Evolutionary conservation across 768 basidiomycete genomes (phyloP), one percentile per base, ranked within the genome.

Genomic region (Pisolithus albus): DNA sequence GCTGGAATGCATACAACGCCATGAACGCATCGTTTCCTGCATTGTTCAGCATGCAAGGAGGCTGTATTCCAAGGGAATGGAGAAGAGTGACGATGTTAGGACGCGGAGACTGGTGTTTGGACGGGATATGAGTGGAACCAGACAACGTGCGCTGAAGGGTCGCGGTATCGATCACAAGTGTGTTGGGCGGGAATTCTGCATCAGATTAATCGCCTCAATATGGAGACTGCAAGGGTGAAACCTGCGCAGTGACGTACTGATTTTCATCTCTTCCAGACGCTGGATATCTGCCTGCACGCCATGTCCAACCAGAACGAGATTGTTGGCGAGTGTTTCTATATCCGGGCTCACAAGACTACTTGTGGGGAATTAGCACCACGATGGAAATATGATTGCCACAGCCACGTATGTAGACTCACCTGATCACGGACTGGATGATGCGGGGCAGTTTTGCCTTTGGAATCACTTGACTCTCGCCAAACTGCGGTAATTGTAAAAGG

Each of bases 21-120:
- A 86, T 72, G 59, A 86, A 80, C 4, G 89, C 84, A 55, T 88
- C 84, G 64, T 92, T 92, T 13, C 88, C 88, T n/a, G 88, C 71
- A 59, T 90, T 89, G 63, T 86, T 80, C 52, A 84, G 62, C 13
- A 66, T 62, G 52, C 78, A 80, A 15, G 60, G 62, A 8, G 59
- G 50, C 1, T 56, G 54, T 37, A 66, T 53, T 16, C 76, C 73
- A 34, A 87, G 72, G 4, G 85, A 84, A 50, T 72, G 75, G n/a
- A 91, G 65, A 37, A 87, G 66, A 56, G 75, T 77, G 10, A 79
- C 75, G 2, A 91, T 75, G 19, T 82, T 81, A n/a, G 90, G 76
- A 1, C 75, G 72, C 9, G 82, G 64, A 45, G 28, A 76, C 57
- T 87, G 83, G 9, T 72, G 64, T 82, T 88, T 86, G 13, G 71